Conservation (phyloP, 495 filamentous ascomycete genomes). For the Podospora tetraspora region DNA sequence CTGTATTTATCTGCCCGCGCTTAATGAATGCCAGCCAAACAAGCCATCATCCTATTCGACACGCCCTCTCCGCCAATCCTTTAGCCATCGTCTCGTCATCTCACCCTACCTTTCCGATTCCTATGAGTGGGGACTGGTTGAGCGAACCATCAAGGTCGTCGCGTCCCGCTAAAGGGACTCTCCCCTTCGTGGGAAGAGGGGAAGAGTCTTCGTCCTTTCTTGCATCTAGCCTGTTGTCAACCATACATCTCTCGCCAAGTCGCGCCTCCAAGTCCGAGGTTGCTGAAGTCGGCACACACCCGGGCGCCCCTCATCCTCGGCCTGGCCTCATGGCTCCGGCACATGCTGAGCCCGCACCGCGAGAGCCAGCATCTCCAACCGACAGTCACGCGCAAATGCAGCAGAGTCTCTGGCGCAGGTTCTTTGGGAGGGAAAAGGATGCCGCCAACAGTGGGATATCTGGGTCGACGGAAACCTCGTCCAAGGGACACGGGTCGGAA, state of each 20-base stretch:
- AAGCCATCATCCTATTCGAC: not conserved
- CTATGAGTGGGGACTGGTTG: not conserved
- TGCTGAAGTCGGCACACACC: not conserved
- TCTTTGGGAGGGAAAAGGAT: constrained; percentile 22
- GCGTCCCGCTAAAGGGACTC: not conserved
- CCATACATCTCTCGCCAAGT: not conserved
- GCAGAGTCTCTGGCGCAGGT: constrained; percentile 25
- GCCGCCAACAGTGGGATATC: constrained; percentile 9
- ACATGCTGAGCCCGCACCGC: constrained; percentile 8
- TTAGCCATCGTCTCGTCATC: constrained; percentile 1
- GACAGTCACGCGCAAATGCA: constrained; percentile 17
- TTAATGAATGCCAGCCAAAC: constrained; percentile 9
- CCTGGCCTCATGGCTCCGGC: constrained; percentile 26
- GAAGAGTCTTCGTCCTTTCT: not conserved
- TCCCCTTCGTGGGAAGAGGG: not conserved
- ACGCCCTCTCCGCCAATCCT: not conserved
- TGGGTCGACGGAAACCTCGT: constrained; percentile 1
- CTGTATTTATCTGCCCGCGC: constrained; percentile 6
- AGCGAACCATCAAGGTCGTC: not conserved
- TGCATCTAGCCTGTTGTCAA: not conserved
- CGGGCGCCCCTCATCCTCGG: constrained; percentile 8
- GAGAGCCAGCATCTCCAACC: constrained; percentile 12
- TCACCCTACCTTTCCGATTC: constrained; percentile 1
- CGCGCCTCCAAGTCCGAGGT: not conserved
- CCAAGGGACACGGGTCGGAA: constrained; percentile 11